A percentile compares a stretch with the other conserved stretches of the same genome.
These are phyloP conservation scores for Mimosa bimucronata DNA, from an alignment of 306 rosid genomes.

Conservation along the genomic window DNA sequence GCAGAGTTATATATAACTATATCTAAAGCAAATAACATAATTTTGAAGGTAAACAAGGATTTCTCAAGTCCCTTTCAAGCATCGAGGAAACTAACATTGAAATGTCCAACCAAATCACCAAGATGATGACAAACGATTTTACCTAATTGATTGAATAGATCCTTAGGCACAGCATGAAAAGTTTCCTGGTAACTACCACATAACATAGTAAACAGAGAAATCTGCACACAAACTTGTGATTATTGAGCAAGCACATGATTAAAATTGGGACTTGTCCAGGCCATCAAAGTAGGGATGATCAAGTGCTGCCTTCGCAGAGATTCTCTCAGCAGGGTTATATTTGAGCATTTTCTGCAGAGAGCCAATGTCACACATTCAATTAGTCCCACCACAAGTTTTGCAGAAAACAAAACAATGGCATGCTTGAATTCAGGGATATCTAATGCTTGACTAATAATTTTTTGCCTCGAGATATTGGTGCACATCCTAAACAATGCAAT, in stretches of 20 bases:
- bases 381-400: conserved; percentile 9
- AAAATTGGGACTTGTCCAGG: conserved; percentile 91
- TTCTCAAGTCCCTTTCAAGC: conserved; percentile 21
- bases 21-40: conserved; percentile 28
- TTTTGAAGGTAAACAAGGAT: conserved; percentile 22
- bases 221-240: conserved; percentile 27
- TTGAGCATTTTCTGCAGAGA: conserved; percentile 82
- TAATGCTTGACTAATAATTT: not conserved
- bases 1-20: not conserved
- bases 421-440: not conserved
- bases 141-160: conserved; percentile 16
- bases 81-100: not conserved
- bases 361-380: conserved; percentile 30
- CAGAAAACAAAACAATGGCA: conserved; percentile 11
- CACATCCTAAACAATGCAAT: not conserved
- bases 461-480: not conserved
- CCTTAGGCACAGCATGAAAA: conserved; percentile 25
- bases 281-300: conserved; percentile 93
- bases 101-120: conserved; percentile 55
- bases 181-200: not conserved
- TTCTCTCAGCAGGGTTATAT: conserved; percentile 84
- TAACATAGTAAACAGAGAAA: conserved; percentile 6
- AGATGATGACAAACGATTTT: conserved; percentile 62
- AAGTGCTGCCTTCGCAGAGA: conserved; percentile 96
- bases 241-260: conserved; percentile 8